Evolutionary conservation across 805 yeast genomes (phyloP).

Genomic region (Kazachstania psychrophila): DNA sequence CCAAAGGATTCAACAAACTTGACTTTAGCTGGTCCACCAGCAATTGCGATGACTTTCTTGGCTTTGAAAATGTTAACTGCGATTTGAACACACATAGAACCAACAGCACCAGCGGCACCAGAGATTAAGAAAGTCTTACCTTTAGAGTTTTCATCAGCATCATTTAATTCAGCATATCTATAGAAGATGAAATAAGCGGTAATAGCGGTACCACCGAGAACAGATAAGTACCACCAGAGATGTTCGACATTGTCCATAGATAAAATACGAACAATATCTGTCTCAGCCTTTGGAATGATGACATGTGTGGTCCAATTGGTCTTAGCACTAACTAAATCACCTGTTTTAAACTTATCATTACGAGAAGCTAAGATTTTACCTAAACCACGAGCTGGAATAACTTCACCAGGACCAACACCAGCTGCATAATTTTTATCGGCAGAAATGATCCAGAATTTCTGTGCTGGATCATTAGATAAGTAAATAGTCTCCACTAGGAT

Average conservation of each 20-base stretch:
- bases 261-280: slow-evolving; percentile 5
- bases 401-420: slow-evolving; percentile 33
- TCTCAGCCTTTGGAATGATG: slow-evolving; percentile 23
- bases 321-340: slow-evolving; percentile 35
- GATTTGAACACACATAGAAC: slow-evolving; percentile 47
- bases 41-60: slow-evolving; percentile 48
- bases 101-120: slow-evolving; percentile 74
- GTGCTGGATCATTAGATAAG: slow-evolving; percentile 54
- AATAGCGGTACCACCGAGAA: slow-evolving; percentile 48
- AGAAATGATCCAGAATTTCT: slow-evolving; percentile 45
- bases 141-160: slow-evolving; percentile 28
- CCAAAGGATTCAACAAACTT: slow-evolving; percentile 46
- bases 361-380: slow-evolving; percentile 43
- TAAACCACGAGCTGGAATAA: slow-evolving; percentile 43
- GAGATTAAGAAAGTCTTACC: slow-evolving; percentile 44
- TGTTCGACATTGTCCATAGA: slow-evolving; percentile 24
- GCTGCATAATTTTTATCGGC: slow-evolving; percentile 25
- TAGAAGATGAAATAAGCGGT: slow-evolving; percentile 53
- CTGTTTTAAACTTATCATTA: slow-evolving; percentile 32
- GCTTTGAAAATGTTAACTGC: slow-evolving; percentile 47
- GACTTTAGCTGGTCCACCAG: slow-evolving; percentile 51
- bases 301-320: slow-evolving; percentile 43
- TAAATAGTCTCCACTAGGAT: slow-evolving; percentile 38
- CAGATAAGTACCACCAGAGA: slow-evolving; percentile 37
- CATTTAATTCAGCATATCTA: slow-evolving; percentile 40